phyloP scores from a whole-genome alignment of 73 alveolate species.

The Tetrahymena thermophila region DNA sequence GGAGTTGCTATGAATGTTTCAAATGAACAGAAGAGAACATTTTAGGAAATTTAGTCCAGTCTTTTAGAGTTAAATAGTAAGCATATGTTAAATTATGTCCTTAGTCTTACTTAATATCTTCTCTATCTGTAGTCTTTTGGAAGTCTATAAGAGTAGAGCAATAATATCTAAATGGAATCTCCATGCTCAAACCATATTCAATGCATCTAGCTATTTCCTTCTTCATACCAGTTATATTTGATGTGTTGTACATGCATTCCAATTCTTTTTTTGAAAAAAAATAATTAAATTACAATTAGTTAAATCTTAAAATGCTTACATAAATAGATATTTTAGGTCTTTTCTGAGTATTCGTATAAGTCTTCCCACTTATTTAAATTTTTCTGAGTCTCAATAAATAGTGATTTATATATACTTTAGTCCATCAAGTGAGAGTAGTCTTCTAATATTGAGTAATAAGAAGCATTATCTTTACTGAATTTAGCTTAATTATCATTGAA shows the following conservation, averaged over 20 bases:
- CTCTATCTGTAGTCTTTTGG: neutral
- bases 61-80: neutral
- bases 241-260: neutral
- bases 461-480: neutral
- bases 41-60: neutral
- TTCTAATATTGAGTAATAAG: neutral
- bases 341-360: neutral
- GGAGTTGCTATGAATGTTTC: neutral
- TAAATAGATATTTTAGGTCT: neutral
- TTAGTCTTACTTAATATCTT: neutral
- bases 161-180: neutral
- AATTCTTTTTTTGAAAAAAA: neutral
- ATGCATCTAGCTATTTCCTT: neutral
- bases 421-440: neutral
- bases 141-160: neutral
- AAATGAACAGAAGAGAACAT: neutral
- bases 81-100: neutral
- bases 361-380: neutral
- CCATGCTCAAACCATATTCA: neutral
- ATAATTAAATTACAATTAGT: neutral
- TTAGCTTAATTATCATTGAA: neutral
- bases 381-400: neutral
- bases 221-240: neutral
- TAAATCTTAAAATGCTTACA: neutral
- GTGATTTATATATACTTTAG: neutral